A percentile compares a stretch with the other conserved stretches of the same genome.
phyloP scores from a whole-genome alignment of 129 eudicot species.

The Lonicera japonica region DNA sequence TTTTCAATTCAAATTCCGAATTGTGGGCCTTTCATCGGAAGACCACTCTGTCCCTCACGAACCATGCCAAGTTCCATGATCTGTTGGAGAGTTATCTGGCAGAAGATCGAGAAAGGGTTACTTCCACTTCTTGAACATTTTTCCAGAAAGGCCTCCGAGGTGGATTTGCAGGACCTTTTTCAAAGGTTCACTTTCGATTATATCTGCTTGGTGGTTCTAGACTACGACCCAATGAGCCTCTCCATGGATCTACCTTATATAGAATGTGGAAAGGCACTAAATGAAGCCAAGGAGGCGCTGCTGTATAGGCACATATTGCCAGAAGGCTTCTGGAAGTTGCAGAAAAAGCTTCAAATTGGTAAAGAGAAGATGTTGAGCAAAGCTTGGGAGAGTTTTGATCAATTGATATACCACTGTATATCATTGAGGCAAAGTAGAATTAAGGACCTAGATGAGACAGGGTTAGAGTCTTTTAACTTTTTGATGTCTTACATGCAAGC shows the following conservation, averaged over 20 bases:
- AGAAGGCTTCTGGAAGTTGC: conserved; percentile 63
- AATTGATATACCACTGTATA: conserved; percentile 12
- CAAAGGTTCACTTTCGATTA: conserved; percentile 75
- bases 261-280: conserved; percentile 54
- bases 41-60: conserved; percentile 34
- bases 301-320: no score
- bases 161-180: conserved; percentile 77
- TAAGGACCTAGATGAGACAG: background rate
- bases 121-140: conserved; percentile 39
- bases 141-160: conserved; percentile 12
- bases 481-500: conserved; percentile 11
- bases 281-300: no score
- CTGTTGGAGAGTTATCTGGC: conserved; percentile 27
- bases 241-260: conserved; percentile 44
- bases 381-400: conserved; percentile 31
- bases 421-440: no score
- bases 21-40: conserved; percentile 58
- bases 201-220: conserved; percentile 46
- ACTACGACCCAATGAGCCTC: conserved; percentile 64
- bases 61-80: conserved; percentile 29
- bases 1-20: conserved; percentile 59
- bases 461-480: background rate
- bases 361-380: conserved; percentile 35
- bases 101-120: conserved; percentile 44
- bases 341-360: conserved; percentile 49